These are phyloP conservation scores for Phialocephala subalpina DNA, from an alignment of 2,329 filamentous ascomycete species.

Conservation along the genomic window DNA sequence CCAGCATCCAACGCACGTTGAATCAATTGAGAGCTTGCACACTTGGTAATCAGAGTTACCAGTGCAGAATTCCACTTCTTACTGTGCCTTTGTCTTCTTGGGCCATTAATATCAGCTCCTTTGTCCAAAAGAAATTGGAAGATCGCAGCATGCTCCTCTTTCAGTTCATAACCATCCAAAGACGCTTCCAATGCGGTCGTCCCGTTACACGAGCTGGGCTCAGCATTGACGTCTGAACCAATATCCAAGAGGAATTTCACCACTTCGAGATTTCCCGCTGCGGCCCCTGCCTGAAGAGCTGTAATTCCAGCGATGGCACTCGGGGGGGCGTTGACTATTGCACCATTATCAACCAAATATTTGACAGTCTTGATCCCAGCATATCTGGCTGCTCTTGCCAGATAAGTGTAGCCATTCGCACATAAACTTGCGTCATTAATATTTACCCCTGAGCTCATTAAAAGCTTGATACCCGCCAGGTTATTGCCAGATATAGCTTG, in stretches of 20 bases:
- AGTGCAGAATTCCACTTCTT: constrained; percentile 11
- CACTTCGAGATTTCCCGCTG: neutral
- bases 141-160: constrained; percentile 4
- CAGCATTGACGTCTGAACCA: neutral
- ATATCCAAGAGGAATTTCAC: constrained; percentile 3
- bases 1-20: constrained; percentile 11
- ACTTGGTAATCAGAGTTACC: neutral
- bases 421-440: neutral
- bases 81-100: constrained; percentile 1
- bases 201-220: neutral
- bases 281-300: neutral
- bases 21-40: constrained; percentile 15
- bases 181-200: neutral
- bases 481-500: neutral
- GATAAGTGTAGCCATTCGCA: neutral
- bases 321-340: neutral
- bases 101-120: constrained; percentile 17
- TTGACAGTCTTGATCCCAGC: neutral
- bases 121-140: constrained; percentile 14
- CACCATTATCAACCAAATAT: neutral
- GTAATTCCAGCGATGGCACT: neutral
- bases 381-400: neutral
- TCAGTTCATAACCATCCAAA: neutral
- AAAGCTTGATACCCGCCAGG: neutral
- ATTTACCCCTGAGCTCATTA: neutral